Base-by-base conservation (phyloP, 441 rosid genomes). In the Hura crepitans region DNA sequence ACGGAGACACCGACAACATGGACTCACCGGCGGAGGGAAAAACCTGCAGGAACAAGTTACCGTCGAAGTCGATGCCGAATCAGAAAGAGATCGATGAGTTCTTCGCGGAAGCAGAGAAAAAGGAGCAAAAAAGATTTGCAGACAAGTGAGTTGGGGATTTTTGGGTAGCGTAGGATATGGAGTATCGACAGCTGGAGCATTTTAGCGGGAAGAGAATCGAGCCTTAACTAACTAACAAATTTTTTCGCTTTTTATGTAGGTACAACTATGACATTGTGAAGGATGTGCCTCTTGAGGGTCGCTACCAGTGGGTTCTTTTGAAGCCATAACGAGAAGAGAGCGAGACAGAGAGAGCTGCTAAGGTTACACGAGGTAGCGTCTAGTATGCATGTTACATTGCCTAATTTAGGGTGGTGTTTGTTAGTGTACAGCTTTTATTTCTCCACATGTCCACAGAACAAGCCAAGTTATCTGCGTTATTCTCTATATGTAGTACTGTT, bases 201-300 rank as follows among this genome's bases (percentile, higher is more conserved):
- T 54, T 60, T 81, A 85, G 80, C n/a, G 6, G 14, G 0, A 31
- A 23, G 55, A 59, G 77, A 58, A 54, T 54, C 56, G 33, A 68
- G 69, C 67, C 54, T 57, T 80, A 89, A 82, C 82, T 66, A 77
- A 82, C 81, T 81, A 89, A 82, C 82, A 66, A 77, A 82, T 81
- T 72, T 75, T 37, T 35, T 62, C 1, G 11, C 42, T 57, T 1
- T 31, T 58, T 35, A 46, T 51, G 55, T 65, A 92, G 97, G 89
- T 92, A 92, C 84, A 87, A 89, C 58, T 89, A 74, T 72, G 92
- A 89, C 59, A 56, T 87, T 45, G 91, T 57, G 54, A 87, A 84
- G 73, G 97, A 92, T 72, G 75, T 62, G 77, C 91, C 97, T 42
- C 77, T 92, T 12, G 82, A 89, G 67, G 97, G 97, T 72, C 87